Evolutionary conservation across 2,329 filamentous ascomycete species (phyloP).

Genomic region (Aspergillus fumigatus): DNA sequence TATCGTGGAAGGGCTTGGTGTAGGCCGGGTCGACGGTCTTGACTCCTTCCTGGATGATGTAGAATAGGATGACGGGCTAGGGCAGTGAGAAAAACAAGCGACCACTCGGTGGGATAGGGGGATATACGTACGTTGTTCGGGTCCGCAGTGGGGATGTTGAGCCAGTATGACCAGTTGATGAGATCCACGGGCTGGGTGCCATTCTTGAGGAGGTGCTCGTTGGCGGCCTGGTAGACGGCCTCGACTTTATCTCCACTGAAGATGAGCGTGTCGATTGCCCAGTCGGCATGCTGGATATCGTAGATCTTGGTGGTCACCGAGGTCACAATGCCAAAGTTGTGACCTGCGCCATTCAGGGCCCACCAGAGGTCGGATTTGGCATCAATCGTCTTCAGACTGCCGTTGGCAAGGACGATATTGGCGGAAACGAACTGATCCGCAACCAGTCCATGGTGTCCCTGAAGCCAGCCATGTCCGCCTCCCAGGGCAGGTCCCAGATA

Average conservation of each 20-base stretch:
- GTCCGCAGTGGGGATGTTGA: slow-evolving; percentile 22
- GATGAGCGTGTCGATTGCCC: slow-evolving; percentile 41
- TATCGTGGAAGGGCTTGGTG: slow-evolving; percentile 41
- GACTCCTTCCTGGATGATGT: slow-evolving; percentile 32
- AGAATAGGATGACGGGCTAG: slow-evolving; percentile 28
- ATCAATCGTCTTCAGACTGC: slow-evolving; percentile 38
- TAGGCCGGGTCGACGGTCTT: slow-evolving; percentile 38
- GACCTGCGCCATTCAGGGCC: slow-evolving; percentile 54
- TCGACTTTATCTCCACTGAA: slow-evolving; percentile 50
- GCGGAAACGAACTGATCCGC: slow-evolving; percentile 51
- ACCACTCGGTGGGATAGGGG: background rate
- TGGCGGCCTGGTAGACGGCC: slow-evolving; percentile 44
- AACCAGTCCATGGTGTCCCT: slow-evolving; percentile 51
- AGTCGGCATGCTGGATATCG: slow-evolving; percentile 34
- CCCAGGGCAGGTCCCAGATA: slow-evolving; percentile 50
- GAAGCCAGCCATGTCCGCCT: slow-evolving; percentile 54
- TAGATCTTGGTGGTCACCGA: slow-evolving; percentile 46
- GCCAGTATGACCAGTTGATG: slow-evolving; percentile 45
- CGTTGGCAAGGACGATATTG: slow-evolving; percentile 50
- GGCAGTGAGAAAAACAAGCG: background rate
- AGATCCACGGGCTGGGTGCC: slow-evolving; percentile 43
- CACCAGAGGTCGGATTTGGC: slow-evolving; percentile 51
- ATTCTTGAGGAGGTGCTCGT: slow-evolving; percentile 42
- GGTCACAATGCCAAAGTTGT: slow-evolving; percentile 57
- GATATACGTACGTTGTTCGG: slow-evolving; percentile 18